These are phyloP conservation scores for Geranium incanum DNA, from an alignment of 441 rosid species.

Conservation along the genomic window DNA sequence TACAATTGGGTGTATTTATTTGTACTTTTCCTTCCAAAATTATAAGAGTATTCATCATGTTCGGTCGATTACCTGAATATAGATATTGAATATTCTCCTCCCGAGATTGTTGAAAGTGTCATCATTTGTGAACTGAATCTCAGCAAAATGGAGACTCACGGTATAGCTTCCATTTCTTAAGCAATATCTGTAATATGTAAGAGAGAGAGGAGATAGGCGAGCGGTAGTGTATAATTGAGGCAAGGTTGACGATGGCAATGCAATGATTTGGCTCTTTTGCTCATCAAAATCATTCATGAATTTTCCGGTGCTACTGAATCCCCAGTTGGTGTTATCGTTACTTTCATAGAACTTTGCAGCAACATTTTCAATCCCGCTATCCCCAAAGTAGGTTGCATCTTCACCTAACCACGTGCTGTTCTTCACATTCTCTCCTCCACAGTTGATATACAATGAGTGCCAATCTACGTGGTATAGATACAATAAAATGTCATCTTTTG, in stretches of 20 bases:
- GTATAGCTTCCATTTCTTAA: slow-evolving; percentile 41
- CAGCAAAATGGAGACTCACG: slow-evolving; percentile 55
- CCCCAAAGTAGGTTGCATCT: slow-evolving; percentile 27
- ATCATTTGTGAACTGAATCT: slow-evolving; percentile 33
- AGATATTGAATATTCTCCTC: slow-evolving; percentile 50
- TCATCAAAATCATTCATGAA: slow-evolving; percentile 34
- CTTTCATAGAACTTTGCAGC: slow-evolving; percentile 20
- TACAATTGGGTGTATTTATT: no score
- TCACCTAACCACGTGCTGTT: slow-evolving; percentile 17
- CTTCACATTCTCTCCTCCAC: slow-evolving; percentile 25
- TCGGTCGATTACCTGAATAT: slow-evolving; percentile 41
- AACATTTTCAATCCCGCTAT: slow-evolving; percentile 14
- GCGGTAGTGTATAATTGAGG: slow-evolving; percentile 37
- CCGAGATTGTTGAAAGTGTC: slow-evolving; percentile 33
- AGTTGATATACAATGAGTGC: slow-evolving; percentile 32
- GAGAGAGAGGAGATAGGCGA: slow-evolving; percentile 44
- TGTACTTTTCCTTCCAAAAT: no score
- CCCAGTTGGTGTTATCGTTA: slow-evolving; percentile 34
- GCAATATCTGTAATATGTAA: slow-evolving; percentile 51
- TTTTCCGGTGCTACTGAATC: slow-evolving; percentile 43
- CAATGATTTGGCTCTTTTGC: slow-evolving; percentile 12
- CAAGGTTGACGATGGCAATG: slow-evolving; percentile 21
- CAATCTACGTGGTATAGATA: slow-evolving; percentile 16
- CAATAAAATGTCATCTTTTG: not conserved
- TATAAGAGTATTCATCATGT: not conserved